A percentile compares a stretch with the other conserved stretches of the same genome.
phyloP scores from a whole-genome alignment of 345 rosid genomes.

The Dimocarpus longan region DNA sequence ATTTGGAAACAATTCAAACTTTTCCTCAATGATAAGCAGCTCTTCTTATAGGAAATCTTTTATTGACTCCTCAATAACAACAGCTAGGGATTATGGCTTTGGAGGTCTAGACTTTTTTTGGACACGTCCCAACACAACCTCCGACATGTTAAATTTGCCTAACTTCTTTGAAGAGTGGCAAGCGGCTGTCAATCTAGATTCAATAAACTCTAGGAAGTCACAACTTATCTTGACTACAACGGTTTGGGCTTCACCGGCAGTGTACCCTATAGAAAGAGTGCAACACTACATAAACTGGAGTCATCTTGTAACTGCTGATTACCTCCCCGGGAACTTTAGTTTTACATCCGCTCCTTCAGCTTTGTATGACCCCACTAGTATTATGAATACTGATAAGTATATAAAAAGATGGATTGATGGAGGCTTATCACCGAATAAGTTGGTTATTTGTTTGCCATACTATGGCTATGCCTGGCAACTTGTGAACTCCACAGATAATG shows the following conservation, averaged over 20 bases:
- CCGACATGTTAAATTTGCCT: neutral
- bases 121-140: too few species aligned
- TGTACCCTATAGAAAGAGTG: constrained; percentile 28
- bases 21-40: too few species aligned
- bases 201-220: too few species aligned
- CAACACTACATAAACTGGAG: constrained; percentile 28
- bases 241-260: neutral
- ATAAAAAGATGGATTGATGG: neutral
- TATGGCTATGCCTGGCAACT: too few species aligned
- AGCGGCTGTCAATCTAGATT: constrained; percentile 15
- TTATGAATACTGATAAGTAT: constrained; percentile 10
- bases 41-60: neutral
- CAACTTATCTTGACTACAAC: neutral
- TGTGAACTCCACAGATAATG: too few species aligned
- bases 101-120: neutral
- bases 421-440: constrained; percentile 22
- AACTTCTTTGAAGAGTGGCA: neutral
- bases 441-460: too few species aligned
- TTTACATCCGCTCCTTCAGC: constrained; percentile 26
- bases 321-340: constrained; percentile 19
- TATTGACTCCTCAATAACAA: neutral
- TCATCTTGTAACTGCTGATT: constrained; percentile 21
- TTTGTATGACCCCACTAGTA: constrained; percentile 24
- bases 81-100: neutral
- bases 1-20: too few species aligned